Conservation (phyloP, 768 basidiomycete genomes). For the Boletellus ananas region DNA sequence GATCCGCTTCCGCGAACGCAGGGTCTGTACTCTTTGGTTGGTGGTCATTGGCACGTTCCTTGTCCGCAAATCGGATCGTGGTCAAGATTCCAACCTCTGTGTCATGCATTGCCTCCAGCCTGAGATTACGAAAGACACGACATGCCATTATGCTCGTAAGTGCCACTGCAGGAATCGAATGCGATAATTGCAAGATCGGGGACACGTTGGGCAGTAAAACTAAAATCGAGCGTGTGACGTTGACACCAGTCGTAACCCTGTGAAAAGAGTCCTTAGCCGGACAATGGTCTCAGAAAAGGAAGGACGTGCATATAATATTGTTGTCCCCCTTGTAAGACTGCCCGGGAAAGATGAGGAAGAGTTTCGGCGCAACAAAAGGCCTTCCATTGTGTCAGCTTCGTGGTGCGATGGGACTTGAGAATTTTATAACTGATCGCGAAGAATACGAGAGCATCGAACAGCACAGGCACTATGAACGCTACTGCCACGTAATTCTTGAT, state of each 20-base stretch:
- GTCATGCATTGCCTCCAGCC: constrained; percentile 10
- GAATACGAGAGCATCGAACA: constrained; percentile 35
- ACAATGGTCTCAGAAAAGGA: not conserved
- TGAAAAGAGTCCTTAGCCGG: not conserved
- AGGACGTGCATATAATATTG: constrained; percentile 35
- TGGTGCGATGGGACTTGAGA: constrained; percentile 14
- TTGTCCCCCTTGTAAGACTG: constrained; percentile 37
- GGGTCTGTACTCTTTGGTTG: not conserved
- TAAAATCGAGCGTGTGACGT: constrained; percentile 26
- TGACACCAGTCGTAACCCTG: constrained; percentile 33
- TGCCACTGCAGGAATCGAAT: constrained; percentile 28
- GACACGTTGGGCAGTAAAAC: constrained; percentile 17
- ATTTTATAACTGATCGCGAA: constrained; percentile 32
- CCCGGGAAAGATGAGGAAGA: constrained; percentile 32
- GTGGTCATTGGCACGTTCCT: not conserved
- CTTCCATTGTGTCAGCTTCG: constrained; percentile 11
- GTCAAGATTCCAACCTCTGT: constrained; percentile 11
- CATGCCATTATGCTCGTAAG: constrained; percentile 33
- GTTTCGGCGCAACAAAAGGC: constrained; percentile 19
- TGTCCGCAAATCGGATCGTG: constrained; percentile 16
- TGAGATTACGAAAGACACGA: constrained; percentile 35
- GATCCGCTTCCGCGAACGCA: not conserved
- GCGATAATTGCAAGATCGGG: constrained; percentile 20
- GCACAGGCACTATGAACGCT: constrained; percentile 27
- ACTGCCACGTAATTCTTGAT: constrained; percentile 24